Evolutionary conservation across 176 grass and related monocot species (phyloP).

Genomic region (Elaeis guineensis): DNA sequence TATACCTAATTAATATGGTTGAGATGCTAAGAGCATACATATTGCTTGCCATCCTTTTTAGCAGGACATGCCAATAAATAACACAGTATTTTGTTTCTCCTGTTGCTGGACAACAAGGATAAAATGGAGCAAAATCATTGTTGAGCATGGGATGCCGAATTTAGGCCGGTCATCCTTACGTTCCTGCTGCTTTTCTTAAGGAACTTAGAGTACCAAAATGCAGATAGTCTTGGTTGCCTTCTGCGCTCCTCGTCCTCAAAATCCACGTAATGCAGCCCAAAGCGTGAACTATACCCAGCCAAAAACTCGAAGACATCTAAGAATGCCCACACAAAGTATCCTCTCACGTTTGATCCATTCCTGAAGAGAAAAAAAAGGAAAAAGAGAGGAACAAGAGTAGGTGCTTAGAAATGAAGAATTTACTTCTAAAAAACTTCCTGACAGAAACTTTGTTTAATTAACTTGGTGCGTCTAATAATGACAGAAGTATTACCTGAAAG

Average conservation of each 20-base stretch:
- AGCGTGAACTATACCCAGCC: slow-evolving; percentile 27
- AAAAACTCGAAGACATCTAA: slow-evolving; percentile 58
- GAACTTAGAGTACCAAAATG: slow-evolving; percentile 45
- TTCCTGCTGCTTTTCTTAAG: slow-evolving; percentile 18
- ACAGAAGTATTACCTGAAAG: slow-evolving; percentile 29
- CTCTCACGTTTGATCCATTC: slow-evolving; percentile 59
- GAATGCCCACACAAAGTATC: slow-evolving; percentile 57
- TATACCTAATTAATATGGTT: too few species aligned
- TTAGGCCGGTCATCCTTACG: neutral
- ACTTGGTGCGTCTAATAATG: too few species aligned
- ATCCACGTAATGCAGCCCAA: slow-evolving; percentile 57
- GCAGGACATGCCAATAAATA: too few species aligned
- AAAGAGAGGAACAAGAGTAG: neutral
- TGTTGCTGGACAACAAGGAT: too few species aligned
- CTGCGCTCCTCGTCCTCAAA: slow-evolving; percentile 30
- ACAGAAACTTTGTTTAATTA: too few species aligned
- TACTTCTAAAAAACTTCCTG: too few species aligned
- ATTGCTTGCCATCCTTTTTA: too few species aligned
- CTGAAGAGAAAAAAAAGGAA: slow-evolving; percentile 10
- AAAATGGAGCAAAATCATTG: neutral
- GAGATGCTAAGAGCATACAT: too few species aligned
- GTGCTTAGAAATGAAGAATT: too few species aligned
- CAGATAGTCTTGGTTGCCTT: slow-evolving; percentile 43
- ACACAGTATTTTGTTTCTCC: too few species aligned
- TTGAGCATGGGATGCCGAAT: neutral